A percentile compares a stretch with the other conserved stretches of the same genome.
phyloP scores from a whole-genome alignment of 352 stramenopile species.

The Porosira glacialis region DNA sequence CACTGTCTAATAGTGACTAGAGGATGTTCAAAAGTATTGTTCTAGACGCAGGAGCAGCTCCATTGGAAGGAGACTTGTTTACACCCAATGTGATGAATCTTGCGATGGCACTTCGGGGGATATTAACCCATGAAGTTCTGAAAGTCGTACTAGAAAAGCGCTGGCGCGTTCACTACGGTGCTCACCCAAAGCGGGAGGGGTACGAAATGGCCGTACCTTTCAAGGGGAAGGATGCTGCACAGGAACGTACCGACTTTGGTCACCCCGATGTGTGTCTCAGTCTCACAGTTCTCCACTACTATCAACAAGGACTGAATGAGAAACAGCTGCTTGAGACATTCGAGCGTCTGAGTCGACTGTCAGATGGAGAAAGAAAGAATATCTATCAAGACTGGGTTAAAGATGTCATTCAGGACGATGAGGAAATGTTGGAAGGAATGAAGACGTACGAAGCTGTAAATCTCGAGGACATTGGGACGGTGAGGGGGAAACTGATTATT shows the following conservation, averaged over 20 bases:
- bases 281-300: slow-evolving; percentile 10
- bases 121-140: slow-evolving; percentile 16
- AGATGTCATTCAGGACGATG: neutral
- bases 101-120: slow-evolving; percentile 5
- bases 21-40: neutral
- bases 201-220: slow-evolving; percentile 19
- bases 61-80: neutral
- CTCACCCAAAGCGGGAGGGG: neutral
- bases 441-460: neutral
- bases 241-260: slow-evolving; percentile 13
- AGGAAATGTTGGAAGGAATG: neutral
- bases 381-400: slow-evolving; percentile 12
- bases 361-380: slow-evolving; percentile 4
- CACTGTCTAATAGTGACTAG: neutral
- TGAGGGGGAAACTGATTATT: neutral
- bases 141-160: slow-evolving; percentile 5
- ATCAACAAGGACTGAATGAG: slow-evolving; percentile 1
- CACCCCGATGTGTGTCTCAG: slow-evolving; percentile 10
- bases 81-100: neutral
- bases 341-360: slow-evolving; percentile 2
- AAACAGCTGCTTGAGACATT: neutral
- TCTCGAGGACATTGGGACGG: neutral
- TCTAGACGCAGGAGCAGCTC: neutral
- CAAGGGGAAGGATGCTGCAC: slow-evolving; percentile 11
- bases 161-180: slow-evolving; percentile 5